Evolutionary conservation across 306 rosid genomes (phyloP), one percentile per base, ranked within the genome.

Genomic region (Dalbergia cochinchinensis): DNA sequence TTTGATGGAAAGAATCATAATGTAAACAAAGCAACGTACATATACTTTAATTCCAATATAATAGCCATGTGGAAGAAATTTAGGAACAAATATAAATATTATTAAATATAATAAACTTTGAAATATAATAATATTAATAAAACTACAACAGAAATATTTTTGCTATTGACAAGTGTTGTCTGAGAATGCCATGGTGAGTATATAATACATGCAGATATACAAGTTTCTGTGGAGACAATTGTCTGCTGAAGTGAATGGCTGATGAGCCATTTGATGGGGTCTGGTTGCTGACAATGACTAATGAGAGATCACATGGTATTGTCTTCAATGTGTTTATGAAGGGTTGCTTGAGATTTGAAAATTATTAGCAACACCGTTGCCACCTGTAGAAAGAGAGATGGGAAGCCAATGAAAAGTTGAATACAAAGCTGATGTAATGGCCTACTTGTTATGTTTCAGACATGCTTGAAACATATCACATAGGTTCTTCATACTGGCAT

Each of bases 391-490:
- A 71, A 31, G 76, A 71, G 63, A 37, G 10, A 0, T 42, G 11
- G 7, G 6, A 37, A 15, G 70, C 26, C 7, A 37, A 37, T 26
- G 31, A 26, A 26, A 26, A 26, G 41, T 31, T 31, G 37, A 35
- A n/a, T 51, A 51, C 15, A 34, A 47, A 71, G 33, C 57, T 48
- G 13, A 6, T 34, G 33, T 7, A 55, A 33, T 53, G 47, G 34
- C 45, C 60, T 37, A 65, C 10, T 62, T 22, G 42, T 78, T 69
- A 7, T 65, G 69, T 55, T 22, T 6, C 35, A 76, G 74, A 79
- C 65, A 75, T 10, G 66, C 22, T 83, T 60, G 15, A 63, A 76
- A 79, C 82, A 69, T 69, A 68, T 51, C 79, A 78, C 60, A 45
- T 58, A 7, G 14, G 47, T 13, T 58, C 11, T 16, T 71, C 44